Conservation (phyloP, 2,329 filamentous ascomycete genomes). For the Ploettnerulaceae sp. region DNA sequence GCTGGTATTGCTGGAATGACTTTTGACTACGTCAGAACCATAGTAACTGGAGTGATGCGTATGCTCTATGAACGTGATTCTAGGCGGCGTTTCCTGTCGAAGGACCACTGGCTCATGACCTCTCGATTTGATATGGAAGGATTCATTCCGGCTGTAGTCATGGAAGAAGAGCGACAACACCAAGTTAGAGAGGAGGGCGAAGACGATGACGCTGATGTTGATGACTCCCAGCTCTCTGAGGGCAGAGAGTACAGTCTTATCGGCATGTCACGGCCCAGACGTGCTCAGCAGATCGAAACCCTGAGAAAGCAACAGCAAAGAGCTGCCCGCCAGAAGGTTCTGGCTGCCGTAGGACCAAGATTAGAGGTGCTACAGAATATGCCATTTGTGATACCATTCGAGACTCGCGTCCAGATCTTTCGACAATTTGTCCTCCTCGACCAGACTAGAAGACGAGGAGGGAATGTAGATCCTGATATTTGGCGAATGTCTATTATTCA, state of each 20-base stretch:
- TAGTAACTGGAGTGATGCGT: constrained; percentile 73
- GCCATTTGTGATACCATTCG: constrained; percentile 94
- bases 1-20: constrained; percentile 67
- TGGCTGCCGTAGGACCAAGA: constrained; percentile 78
- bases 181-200: constrained; percentile 60
- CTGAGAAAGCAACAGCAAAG: constrained; percentile 61
- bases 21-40: constrained; percentile 70
- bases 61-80: constrained; percentile 95
- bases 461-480: constrained; percentile 64
- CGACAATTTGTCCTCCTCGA: constrained; percentile 86
- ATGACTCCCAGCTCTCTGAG: constrained; percentile 35
- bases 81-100: constrained; percentile 73
- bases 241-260: constrained; percentile 37
- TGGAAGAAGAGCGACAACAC: constrained; percentile 77
- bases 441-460: constrained; percentile 68
- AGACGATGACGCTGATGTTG: constrained; percentile 42
- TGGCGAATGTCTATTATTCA: constrained; percentile 63
- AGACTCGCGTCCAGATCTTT: constrained; percentile 87
- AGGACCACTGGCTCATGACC: constrained; percentile 93
- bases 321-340: constrained; percentile 61
- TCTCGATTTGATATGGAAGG: constrained; percentile 79
- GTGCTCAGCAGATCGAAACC: constrained; percentile 57
- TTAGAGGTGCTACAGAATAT: constrained; percentile 91
- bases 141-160: constrained; percentile 80
- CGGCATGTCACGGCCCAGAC: constrained; percentile 56